Evolutionary conservation across 2,329 filamentous ascomycete genomes (phyloP), one percentile per base, ranked within the genome.

Genomic region (Aspergillus sp.): DNA sequence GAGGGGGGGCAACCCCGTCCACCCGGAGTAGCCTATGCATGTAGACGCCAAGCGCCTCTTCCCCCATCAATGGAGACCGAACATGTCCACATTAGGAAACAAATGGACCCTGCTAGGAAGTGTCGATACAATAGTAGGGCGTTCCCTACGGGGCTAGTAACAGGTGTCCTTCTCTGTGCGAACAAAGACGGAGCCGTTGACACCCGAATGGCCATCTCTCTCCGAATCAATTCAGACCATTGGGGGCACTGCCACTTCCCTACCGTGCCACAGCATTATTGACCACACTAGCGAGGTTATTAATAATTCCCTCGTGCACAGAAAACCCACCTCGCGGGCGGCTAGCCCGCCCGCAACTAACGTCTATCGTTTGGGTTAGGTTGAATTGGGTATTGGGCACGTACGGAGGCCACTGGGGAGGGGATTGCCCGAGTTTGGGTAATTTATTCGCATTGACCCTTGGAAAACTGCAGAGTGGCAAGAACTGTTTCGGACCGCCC

Each of bases 181-280:
- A 30, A 30, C 26, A 30, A n/a, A n/a, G 35, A 16, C 22, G 43
- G 19, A 47, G 20, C 30, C 45, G 45, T 38, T 13, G 32, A 19
- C 26, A 47, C 45, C 45, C 45, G 45, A 47, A 32, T 47, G 45
- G 45, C 45, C 32, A 47, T 9, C 35, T 26, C 19, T 10, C 14
- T 16, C n/a, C 14, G 44, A 9, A 19, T 14, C 20, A 33, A 35
- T 35, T 19, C 20, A 32, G 19, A 30, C 33, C 45, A 47, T 33
- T 36, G 13, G 14, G 14, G 19, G n/a, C 32, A 38, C 45, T 35
- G 17, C n/a, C 20, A 19, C 40, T 19, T 38, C 35, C 11, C 35
- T 38, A 13, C 35, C 35, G 35, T 38, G 35, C 35, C 35, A 38
- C 35, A 38, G 35, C 16, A 38, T 38, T 38, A 38, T 38, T 38